A percentile compares a stretch with the other conserved stretches of the same genome.
Conservation (phyloP, 345 rosid genomes). For the Stellera chamaejasme region DNA sequence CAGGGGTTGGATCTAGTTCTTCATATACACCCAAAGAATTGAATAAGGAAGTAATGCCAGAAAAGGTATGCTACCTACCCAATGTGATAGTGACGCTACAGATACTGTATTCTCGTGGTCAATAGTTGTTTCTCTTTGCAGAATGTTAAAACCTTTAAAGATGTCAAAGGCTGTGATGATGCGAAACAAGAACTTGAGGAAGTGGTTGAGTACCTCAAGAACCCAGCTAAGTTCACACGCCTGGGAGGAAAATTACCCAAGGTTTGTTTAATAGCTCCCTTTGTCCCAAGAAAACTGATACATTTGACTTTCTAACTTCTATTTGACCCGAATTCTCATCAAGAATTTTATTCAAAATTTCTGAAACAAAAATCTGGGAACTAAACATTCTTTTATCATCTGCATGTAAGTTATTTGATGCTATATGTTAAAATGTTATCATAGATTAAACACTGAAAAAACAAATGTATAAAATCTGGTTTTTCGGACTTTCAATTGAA, state of each 20-base stretch:
- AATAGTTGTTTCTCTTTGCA: conserved; percentile 29
- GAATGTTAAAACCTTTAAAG: conserved; percentile 98
- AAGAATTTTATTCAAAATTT: too few species aligned
- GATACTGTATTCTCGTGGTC: conserved; percentile 10
- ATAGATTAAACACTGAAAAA: too few species aligned
- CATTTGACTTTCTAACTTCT: conserved; percentile 4
- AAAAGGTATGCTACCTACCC: conserved; percentile 45
- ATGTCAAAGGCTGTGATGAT: conserved; percentile 99
- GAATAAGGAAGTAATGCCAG: conserved; percentile 92
- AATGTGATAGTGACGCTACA: neutral
- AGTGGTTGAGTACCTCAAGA: conserved; percentile 93
- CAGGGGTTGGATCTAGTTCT: conserved; percentile 96
- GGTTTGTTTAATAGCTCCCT: conserved; percentile 33
- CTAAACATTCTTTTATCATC: too few species aligned
- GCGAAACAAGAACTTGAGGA: conserved; percentile 99
- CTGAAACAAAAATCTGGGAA: too few species aligned
- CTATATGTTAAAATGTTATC: too few species aligned
- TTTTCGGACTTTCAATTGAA: too few species aligned
- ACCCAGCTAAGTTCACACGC: conserved; percentile 93
- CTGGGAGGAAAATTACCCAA: conserved; percentile 98
- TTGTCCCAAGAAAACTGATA: neutral
- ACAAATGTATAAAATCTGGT: too few species aligned
- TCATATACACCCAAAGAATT: conserved; percentile 82
- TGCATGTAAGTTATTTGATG: too few species aligned
- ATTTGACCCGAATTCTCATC: neutral